Conservation (phyloP, 768 basidiomycete species). For the Termitomyces eurrhizus region DNA sequence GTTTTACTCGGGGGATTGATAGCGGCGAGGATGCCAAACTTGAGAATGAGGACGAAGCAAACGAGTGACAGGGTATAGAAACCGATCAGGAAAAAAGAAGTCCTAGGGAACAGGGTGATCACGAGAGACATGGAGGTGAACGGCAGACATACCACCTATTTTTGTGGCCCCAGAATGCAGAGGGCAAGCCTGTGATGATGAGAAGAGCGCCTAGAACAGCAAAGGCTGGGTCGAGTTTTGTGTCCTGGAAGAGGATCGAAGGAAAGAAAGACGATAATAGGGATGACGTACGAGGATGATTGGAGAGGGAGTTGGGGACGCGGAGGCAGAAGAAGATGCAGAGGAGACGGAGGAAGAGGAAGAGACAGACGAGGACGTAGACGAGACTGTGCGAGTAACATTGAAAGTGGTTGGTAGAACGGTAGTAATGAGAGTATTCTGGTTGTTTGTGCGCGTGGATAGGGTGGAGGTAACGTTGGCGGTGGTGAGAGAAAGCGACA, state of each 20-base stretch:
- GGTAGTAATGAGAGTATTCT: slow-evolving; percentile 46
- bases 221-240: slow-evolving; percentile 82
- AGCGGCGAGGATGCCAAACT: slow-evolving; percentile 82
- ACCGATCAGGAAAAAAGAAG: slow-evolving; percentile 89
- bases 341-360: slow-evolving; percentile 32
- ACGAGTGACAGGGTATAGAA: slow-evolving; percentile 87
- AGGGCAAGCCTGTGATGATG: slow-evolving; percentile 85
- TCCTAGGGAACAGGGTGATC: slow-evolving; percentile 45
- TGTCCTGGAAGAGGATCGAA: slow-evolving; percentile 37
- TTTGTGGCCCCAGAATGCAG: slow-evolving; percentile 91
- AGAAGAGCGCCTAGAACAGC: slow-evolving; percentile 85
- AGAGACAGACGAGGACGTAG: slow-evolving; percentile 36
- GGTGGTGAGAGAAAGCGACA: slow-evolving; percentile 55
- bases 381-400: slow-evolving; percentile 53
- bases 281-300: slow-evolving; percentile 34
- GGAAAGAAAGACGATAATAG: slow-evolving; percentile 15
- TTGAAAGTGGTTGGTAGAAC: slow-evolving; percentile 59
- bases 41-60: slow-evolving; percentile 83
- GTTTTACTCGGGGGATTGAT: slow-evolving; percentile 76
- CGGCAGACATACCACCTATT: slow-evolving; percentile 73
- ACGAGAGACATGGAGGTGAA: slow-evolving; percentile 11
- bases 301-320: slow-evolving; percentile 41
- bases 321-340: slow-evolving; percentile 33
- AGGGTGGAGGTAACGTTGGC: slow-evolving; percentile 45
- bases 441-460: slow-evolving; percentile 42